phyloP scores from a whole-genome alignment of 306 rosid species.

The Cucumis hystrix region DNA sequence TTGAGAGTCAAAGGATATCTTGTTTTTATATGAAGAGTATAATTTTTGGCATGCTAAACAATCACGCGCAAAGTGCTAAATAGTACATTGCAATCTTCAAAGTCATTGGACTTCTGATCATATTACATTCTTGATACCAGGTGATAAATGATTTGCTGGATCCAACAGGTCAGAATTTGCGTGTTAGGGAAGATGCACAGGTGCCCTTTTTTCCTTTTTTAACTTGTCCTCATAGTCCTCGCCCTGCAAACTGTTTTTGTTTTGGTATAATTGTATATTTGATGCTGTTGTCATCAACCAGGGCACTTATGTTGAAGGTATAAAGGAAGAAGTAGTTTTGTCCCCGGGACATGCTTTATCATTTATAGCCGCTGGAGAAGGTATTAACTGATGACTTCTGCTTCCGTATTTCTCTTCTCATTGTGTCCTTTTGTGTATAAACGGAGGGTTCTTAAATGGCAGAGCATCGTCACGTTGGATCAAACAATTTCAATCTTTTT shows the following conservation, averaged over 20 bases:
- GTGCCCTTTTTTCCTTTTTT: slow-evolving; percentile 24
- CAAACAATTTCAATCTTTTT: slow-evolving; percentile 90
- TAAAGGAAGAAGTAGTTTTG: slow-evolving; percentile 94
- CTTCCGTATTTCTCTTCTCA: not conserved
- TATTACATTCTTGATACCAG: slow-evolving; percentile 38
- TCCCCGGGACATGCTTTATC: slow-evolving; percentile 99
- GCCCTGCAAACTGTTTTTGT: slow-evolving; percentile 1
- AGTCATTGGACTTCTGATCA: not conserved
- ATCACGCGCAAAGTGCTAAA: not conserved
- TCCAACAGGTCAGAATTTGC: slow-evolving; percentile 97
- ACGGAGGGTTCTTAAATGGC: slow-evolving; percentile 19
- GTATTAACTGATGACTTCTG: slow-evolving; percentile 23
- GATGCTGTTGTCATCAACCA: slow-evolving; percentile 19
- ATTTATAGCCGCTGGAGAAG: slow-evolving; percentile 99
- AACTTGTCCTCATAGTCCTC: slow-evolving; percentile 1
- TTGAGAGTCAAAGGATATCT: not conserved
- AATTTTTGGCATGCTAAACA: not conserved
- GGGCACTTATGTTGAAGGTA: slow-evolving; percentile 99
- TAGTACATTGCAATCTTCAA: not conserved
- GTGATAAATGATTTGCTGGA: slow-evolving; percentile 98
- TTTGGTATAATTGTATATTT: not conserved
- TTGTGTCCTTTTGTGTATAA: not conserved
- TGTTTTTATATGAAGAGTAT: not conserved
- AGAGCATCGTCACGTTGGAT: slow-evolving; percentile 99
- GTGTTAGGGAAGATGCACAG: slow-evolving; percentile 99